Base-by-base conservation (phyloP, 176 grass and related monocot species). In the Oryza brachyantha region DNA sequence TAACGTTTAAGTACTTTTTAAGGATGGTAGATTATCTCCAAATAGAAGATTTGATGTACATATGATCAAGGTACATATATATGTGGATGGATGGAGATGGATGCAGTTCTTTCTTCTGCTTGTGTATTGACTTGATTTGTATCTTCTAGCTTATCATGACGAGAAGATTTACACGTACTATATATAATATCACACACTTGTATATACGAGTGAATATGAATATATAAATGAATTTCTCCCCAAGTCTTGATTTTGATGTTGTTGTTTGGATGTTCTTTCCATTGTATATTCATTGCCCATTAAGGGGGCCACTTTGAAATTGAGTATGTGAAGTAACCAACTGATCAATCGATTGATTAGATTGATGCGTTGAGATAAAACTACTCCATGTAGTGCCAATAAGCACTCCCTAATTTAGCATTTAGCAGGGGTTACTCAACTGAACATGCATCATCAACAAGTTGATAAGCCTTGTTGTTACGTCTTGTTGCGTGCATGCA, bases 61-160 rank as follows among this genome's bases (percentile, higher is more conserved):
- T 63, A 13, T 16, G 45, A 24, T 54, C 37, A 54, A 74, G 57
- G 38, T 22, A 48, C 32, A 73, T 12, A 57, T 32, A 3, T 26
- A 57, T 36, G 43, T 63, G 5, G 41, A 29, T 60, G 25, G 29
- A 54, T 31, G 40, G 68, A 74, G 68, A 29, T 85, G 12, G 46
- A 68, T 72, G 41, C 66, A 40, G 7, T 76, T 12, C 27, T 67
- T 77, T 70, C 63, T 50, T 66, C 37, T 28, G 13, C 42, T 70
- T 52, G 48, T 52, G 10, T 69, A n/a, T 5, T 41, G 19, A 40
- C 54, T 64, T 57, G 24, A 75, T 80, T 63, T 75, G 57, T 88
- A 57, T 62, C 38, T 67, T 21, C 2, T 38, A 32, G 31, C 4
- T 32, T 32, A 32, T n/a, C 38, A 27, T 24, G 1, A 26, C 4